Base-by-base conservation (phyloP, 1,284 basidiomycete species). In the Sporisorium sorghi region DNA sequence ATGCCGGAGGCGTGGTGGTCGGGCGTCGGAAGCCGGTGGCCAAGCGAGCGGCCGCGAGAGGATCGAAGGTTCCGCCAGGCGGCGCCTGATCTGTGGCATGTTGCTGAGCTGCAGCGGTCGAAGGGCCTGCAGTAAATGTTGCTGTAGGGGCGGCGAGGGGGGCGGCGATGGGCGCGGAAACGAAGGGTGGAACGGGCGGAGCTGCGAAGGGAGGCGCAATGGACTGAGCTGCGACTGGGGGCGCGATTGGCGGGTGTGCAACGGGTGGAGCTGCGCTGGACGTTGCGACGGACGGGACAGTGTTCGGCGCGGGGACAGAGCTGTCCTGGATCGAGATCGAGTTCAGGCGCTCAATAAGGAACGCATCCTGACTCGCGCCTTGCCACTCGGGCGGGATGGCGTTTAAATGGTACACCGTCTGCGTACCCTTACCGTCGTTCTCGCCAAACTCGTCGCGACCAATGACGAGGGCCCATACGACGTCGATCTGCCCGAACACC, bases 371-470 rank as follows among this genome's bases (percentile, higher is more conserved):
- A 58, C n/a, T 37, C 3, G 57, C 57, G 17, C 19, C 49, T 24
- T 44, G 49, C 57, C 57, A 58, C 5, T 26, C 8, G 11, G 48
- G 48, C 8, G 57, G 57, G 19, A 51, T 33, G n/a, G 32, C 7
- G 3, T 35, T 21, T 2, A 58, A 3, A 2, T 33, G 14, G 19
- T 51, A 37, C 0, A 15, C 15, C 17, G 17, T 32, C 28, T 30
- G 40, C 17, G 40, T 30, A 9, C 23, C 39, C 10, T 15, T 28
- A 6, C 42, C 33, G 10, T 39, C 33, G 42, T 37, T 44, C 5
- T 26, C n/a, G n/a, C 49, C 57, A 11, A 19, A 42, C n/a, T 51
- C 48, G 14, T 42, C 51, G 9, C 19, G 42, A 7, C 15, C n/a
- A 3, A 58, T 19, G 6, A 58, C 57, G 4, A 58, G 19, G 9